Evolutionary conservation across 805 yeast genomes (phyloP).

Genomic region (Blastobotrys chiropterorum): DNA sequence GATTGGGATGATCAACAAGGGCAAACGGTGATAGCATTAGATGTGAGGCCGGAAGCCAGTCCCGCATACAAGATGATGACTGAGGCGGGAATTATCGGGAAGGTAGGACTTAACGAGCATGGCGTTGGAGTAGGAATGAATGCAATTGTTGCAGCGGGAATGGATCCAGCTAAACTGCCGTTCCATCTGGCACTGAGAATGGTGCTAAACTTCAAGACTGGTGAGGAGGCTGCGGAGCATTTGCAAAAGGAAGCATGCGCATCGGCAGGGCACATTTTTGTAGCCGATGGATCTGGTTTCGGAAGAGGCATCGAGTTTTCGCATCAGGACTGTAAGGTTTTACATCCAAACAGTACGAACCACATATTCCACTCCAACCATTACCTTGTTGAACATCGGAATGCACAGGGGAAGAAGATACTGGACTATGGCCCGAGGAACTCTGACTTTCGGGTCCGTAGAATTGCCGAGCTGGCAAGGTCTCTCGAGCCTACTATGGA

Average conservation of each 20-base stretch:
- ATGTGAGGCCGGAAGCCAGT: conserved; percentile 22
- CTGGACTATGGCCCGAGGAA: conserved; percentile 10
- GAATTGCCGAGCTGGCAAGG: conserved; percentile 13
- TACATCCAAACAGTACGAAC: conserved; percentile 10
- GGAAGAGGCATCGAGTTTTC: conserved; percentile 18
- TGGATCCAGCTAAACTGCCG: conserved; percentile 31
- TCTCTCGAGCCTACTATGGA: conserved; percentile 8
- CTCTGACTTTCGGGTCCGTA: conserved; percentile 10
- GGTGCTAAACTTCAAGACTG: conserved; percentile 27
- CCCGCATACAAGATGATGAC: conserved; percentile 29
- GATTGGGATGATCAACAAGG: conserved; percentile 34
- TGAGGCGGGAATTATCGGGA: conserved; percentile 35
- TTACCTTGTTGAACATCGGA: conserved; percentile 12
- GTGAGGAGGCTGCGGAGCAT: conserved; percentile 20
- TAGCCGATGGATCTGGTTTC: conserved; percentile 12
- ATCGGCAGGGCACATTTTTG: conserved; percentile 17
- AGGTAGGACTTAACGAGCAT: conserved; percentile 31
- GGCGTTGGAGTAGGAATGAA: conserved; percentile 32
- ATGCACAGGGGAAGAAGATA: conserved; percentile 9
- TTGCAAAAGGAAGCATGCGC: conserved; percentile 13
- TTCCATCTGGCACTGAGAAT: conserved; percentile 34
- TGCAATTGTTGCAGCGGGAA: conserved; percentile 30
- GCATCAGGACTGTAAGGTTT: conserved; percentile 8
- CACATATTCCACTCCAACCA: conserved; percentile 17
- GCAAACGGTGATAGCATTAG: conserved; percentile 25